Evolutionary conservation across 176 grass and related monocot species (phyloP).

Genomic region (Cenchrus fungigraminus): DNA sequence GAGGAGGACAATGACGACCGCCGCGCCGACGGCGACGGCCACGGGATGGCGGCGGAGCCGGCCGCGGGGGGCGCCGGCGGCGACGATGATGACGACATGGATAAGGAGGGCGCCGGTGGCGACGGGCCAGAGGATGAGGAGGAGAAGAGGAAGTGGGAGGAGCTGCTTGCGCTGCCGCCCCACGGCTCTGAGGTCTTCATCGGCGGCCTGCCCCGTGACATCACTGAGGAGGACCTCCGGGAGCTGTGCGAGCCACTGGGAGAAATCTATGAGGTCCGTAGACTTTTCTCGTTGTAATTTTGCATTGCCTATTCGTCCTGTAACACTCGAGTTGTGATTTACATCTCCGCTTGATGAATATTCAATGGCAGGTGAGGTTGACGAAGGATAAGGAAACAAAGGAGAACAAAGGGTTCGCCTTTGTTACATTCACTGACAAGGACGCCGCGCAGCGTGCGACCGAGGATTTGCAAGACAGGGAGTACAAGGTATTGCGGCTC

Average conservation of each 20-base stretch:
- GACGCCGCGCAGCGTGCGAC: conserved; percentile 68
- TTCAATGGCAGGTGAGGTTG: conserved; percentile 69
- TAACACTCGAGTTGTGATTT: neutral
- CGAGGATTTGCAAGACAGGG: conserved; percentile 86
- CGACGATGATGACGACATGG: conserved; percentile 34
- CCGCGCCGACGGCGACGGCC: neutral
- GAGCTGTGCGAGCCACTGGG: conserved; percentile 78
- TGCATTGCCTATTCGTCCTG: neutral
- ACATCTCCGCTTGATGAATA: conserved; percentile 3
- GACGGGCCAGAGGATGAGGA: conserved; percentile 66
- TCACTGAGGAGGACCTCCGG: conserved; percentile 73
- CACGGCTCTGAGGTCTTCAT: conserved; percentile 94
- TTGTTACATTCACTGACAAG: conserved; percentile 69
- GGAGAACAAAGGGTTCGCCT: conserved; percentile 95
- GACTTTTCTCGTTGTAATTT: neutral
- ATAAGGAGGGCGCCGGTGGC: neutral
- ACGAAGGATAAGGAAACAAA: conserved; percentile 92
- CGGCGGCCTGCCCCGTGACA: conserved; percentile 78
- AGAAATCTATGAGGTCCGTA: conserved; percentile 72
- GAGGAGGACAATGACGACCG: conserved; percentile 49
- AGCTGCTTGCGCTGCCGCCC: conserved; percentile 76
- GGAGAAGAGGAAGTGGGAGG: conserved; percentile 78
- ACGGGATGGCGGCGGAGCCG: conserved; percentile 25
- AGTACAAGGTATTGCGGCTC: conserved; percentile 68
- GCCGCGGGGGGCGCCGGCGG: conserved; percentile 2